Percentiles rank a stretch among this genome's conserved stretches.
phyloP scores from a whole-genome alignment of 495 filamentous ascomycete genomes.

The Usnea hakonensis region DNA sequence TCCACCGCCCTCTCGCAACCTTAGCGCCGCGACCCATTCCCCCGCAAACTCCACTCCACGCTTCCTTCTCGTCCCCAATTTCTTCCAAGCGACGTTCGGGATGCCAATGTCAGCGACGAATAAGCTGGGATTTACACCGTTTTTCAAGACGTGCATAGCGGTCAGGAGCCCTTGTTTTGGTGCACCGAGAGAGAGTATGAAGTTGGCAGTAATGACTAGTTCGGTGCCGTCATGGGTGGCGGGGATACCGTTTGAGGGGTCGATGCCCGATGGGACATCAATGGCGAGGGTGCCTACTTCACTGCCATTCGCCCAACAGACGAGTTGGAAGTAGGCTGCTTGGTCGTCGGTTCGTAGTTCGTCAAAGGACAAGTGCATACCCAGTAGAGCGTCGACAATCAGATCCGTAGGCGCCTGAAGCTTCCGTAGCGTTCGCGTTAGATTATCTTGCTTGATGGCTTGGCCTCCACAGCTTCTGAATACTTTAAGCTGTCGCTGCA shows the following conservation, averaged over 20 bases:
- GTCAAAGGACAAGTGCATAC: slow-evolving; percentile 75
- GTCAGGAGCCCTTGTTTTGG: slow-evolving; percentile 77
- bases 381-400: slow-evolving; percentile 82
- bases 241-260: slow-evolving; percentile 62
- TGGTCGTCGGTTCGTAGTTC: slow-evolving; percentile 75
- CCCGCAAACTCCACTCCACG: slow-evolving; percentile 79
- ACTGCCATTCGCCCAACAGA: slow-evolving; percentile 78
- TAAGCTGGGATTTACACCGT: slow-evolving; percentile 56
- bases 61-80: slow-evolving; percentile 63
- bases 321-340: slow-evolving; percentile 70
- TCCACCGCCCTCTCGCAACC: background rate
- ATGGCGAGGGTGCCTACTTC: slow-evolving; percentile 71
- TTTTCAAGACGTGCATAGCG: slow-evolving; percentile 53
- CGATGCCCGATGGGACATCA: slow-evolving; percentile 80
- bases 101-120: slow-evolving; percentile 83
- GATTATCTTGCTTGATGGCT: slow-evolving; percentile 50
- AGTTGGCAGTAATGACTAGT: slow-evolving; percentile 44
- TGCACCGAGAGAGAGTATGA: slow-evolving; percentile 73
- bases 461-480: slow-evolving; percentile 70
- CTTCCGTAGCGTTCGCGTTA: slow-evolving; percentile 54
- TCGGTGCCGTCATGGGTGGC: slow-evolving; percentile 8
- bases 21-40: slow-evolving; percentile 61
- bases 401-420: slow-evolving; percentile 59
- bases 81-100: slow-evolving; percentile 72
- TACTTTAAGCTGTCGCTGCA: slow-evolving; percentile 66